Conservation (phyloP, 352 stramenopile genomes). For the Phytopythium vexans region DNA sequence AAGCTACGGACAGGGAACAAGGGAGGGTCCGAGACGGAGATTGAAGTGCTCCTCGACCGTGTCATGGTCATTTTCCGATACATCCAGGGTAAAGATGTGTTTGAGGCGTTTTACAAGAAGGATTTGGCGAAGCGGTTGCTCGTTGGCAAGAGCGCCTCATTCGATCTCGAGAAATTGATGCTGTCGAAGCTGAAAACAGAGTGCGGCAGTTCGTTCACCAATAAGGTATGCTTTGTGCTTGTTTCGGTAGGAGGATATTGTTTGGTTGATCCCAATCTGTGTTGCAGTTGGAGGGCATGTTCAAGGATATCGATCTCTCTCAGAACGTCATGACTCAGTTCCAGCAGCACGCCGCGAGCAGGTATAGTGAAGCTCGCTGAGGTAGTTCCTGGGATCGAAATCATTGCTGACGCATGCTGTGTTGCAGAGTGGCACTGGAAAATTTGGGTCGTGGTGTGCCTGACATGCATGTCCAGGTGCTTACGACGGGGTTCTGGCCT, state of each 20-base stretch:
- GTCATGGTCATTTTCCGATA: slow-evolving; percentile 96
- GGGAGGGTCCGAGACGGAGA: slow-evolving; percentile 79
- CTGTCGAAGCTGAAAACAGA: slow-evolving; percentile 98
- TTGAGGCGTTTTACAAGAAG: slow-evolving; percentile 99
- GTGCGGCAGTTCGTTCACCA: slow-evolving; percentile 96
- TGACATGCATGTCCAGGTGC: slow-evolving; percentile 96
- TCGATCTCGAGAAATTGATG: slow-evolving; percentile 96
- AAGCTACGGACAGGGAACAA: slow-evolving; percentile 88
- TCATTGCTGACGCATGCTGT: background rate
- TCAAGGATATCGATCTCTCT: slow-evolving; percentile 98
- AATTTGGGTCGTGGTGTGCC: slow-evolving; percentile 44
- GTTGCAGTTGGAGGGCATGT: slow-evolving; percentile 97
- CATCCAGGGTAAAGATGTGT: slow-evolving; percentile 97
- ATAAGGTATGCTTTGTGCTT: slow-evolving; percentile 72
- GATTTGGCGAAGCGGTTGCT: slow-evolving; percentile 97
- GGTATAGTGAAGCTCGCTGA: slow-evolving; percentile 25
- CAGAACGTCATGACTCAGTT: slow-evolving; percentile 94
- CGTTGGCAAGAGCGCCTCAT: slow-evolving; percentile 85
- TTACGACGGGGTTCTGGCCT: slow-evolving; percentile 98
- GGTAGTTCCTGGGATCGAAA: background rate
- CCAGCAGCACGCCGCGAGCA: slow-evolving; percentile 72
- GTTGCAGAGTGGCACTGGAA: slow-evolving; percentile 43
- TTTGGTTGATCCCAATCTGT: background rate
- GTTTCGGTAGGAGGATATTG: background rate
- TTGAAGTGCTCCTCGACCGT: slow-evolving; percentile 86